Evolutionary conservation across 1,139 yeast genomes (phyloP).

Genomic region (Geotrichum carabidarum): DNA sequence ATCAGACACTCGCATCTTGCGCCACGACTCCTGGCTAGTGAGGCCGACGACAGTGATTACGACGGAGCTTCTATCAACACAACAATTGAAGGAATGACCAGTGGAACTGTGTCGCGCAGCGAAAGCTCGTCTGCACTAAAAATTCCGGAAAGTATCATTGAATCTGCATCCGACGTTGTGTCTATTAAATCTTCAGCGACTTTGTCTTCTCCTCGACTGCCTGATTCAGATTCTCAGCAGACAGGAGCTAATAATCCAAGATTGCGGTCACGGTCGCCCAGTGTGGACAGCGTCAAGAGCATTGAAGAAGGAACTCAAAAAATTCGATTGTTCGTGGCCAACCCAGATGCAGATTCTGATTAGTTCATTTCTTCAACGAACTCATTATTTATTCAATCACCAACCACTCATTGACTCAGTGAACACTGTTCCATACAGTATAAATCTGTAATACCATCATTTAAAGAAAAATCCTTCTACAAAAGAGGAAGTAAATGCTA

Average conservation of each 20-base stretch:
- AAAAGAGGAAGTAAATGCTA: no score
- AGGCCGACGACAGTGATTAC: conserved; percentile 55
- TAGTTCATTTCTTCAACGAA: background rate
- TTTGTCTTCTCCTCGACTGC: background rate
- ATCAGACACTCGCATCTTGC: conserved; percentile 69
- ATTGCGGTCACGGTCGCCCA: conserved; percentile 1
- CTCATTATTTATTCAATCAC: background rate
- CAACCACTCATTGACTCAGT: no score
- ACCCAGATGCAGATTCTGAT: conserved; percentile 49
- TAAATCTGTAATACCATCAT: no score
- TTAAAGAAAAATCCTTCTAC: no score
- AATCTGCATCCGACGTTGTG: background rate
- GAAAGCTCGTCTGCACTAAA: conserved; percentile 66
- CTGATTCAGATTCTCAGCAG: background rate
- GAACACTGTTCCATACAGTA: no score
- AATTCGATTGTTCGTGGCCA: conserved; percentile 58
- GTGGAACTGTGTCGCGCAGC: conserved; percentile 49
- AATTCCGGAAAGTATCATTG: conserved; percentile 60
- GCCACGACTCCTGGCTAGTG: conserved; percentile 69
- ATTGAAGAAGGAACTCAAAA: conserved; percentile 41
- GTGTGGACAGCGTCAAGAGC: conserved; percentile 32
- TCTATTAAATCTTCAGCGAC: conserved; percentile 10
- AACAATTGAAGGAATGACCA: conserved; percentile 19
- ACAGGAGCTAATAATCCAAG: background rate
- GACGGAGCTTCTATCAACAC: conserved; percentile 4